phyloP scores from a whole-genome alignment of 768 basidiomycete genomes.

The Tylopilus sp. region DNA sequence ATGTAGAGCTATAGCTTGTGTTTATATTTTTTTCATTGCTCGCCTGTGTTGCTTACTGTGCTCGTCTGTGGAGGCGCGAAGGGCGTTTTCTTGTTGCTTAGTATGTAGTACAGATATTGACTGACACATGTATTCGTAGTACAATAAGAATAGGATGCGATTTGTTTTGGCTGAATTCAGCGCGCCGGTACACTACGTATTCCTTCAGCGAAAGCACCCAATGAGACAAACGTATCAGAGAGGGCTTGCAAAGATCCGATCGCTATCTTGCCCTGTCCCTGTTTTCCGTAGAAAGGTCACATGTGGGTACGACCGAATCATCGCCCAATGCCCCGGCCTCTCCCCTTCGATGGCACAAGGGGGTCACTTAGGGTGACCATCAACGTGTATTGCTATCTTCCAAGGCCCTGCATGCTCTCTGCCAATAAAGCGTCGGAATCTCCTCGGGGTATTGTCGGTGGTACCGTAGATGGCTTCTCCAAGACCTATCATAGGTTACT shows the following conservation, averaged over 20 bases:
- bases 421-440: constrained; percentile 13
- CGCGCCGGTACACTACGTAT: too few species aligned
- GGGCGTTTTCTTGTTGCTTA: neutral
- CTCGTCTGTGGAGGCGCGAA: neutral
- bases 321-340: neutral
- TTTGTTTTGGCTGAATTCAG: too few species aligned
- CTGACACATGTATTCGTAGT: constrained; percentile 12
- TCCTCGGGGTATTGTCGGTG: neutral
- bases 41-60: neutral
- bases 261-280: neutral
- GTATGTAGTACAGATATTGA: constrained; percentile 2
- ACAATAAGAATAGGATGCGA: neutral
- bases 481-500: constrained; percentile 8
- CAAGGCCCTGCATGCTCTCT: constrained; percentile 19
- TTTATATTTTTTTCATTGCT: neutral
- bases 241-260: too few species aligned
- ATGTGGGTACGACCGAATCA: neutral
- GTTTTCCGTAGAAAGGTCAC: neutral
- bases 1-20: constrained; percentile 12
- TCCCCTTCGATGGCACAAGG: neutral
- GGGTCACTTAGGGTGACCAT: neutral
- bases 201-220: too few species aligned
- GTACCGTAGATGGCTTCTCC: neutral
- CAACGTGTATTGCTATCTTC: constrained; percentile 9
- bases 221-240: too few species aligned